Evolutionary conservation across 306 rosid species (phyloP).

Genomic region (Rubus idaeus): DNA sequence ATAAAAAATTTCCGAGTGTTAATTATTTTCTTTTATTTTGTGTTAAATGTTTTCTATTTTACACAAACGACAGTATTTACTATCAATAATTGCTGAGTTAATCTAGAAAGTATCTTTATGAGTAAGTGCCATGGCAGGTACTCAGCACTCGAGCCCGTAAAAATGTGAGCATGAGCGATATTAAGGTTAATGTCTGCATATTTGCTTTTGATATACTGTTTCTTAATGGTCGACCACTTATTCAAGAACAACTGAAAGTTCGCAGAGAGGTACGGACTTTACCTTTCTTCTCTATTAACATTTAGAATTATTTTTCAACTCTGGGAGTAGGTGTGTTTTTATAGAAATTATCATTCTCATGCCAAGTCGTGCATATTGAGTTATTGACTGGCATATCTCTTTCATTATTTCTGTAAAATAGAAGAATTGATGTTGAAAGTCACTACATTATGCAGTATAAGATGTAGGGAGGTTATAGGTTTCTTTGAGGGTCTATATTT

Average conservation of each 20-base stretch:
- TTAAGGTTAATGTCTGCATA: slow-evolving; percentile 80
- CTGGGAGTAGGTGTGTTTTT: background rate
- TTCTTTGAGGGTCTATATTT: background rate
- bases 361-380: background rate
- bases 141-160: slow-evolving; percentile 94
- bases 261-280: slow-evolving; percentile 75
- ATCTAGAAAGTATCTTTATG: slow-evolving; percentile 25
- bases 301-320: background rate
- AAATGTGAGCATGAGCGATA: slow-evolving; percentile 63
- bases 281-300: slow-evolving; percentile 16
- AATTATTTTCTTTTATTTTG: background rate
- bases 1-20: background rate
- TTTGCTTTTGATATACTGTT: slow-evolving; percentile 86
- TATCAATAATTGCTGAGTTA: slow-evolving; percentile 5
- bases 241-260: slow-evolving; percentile 69
- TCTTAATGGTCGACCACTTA: slow-evolving; percentile 74
- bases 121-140: slow-evolving; percentile 51
- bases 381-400: background rate
- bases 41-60: background rate
- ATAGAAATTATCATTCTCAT: background rate
- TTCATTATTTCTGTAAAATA: background rate
- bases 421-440: background rate
- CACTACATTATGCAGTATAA: background rate
- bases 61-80: background rate
- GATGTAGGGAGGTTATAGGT: background rate